Evolutionary conservation across 192 early-diverging fungal genomes (phyloP), one percentile per base, ranked within the genome.

Genomic region (Podila epigama): DNA sequence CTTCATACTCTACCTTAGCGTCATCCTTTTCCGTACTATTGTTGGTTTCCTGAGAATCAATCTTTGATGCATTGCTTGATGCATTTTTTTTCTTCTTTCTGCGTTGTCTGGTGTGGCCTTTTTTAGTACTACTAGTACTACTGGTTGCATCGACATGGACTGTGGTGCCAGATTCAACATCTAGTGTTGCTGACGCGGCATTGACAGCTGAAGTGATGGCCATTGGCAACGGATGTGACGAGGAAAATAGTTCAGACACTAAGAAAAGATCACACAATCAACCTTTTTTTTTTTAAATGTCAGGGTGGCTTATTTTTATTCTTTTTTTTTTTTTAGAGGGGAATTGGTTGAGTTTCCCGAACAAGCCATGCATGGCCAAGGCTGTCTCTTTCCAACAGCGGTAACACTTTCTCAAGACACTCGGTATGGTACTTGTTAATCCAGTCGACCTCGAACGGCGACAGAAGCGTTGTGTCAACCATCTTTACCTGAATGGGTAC

Each of bases 401-500:
- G 94, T 31, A 83, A 72, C 32, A 99, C 90, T 66, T 91, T 94
- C 37, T 87, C 84, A 52, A 87, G 83, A 60, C 90, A 92, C 63
- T 88, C 83, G 4, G 62, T 58, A 78, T 99, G 91, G 82, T 97
- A 99, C 22, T 52, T 63, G 78, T 99, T 94, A 28, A 99, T 75
- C 96, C 96, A 99, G 56, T 89, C 72, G 10, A 79, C 75, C 80
- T 99, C 97, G 29, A 70, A 80, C n/a, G 65, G 72, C 29, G 87
- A 84, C 25, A 99, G 75, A 50, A 99, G 70, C 7, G 75, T 58
- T 12, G 67, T 62, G 29, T 93, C 88, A 35, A 98, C 89, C 54
- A 98, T 82, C 69, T 91, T 92, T 34, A 87, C 89, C 69, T 95
- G 92, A 63, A 98, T 92, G 22, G 96, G 97, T 5, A 83, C 92